Evolutionary conservation across 2,329 filamentous ascomycete genomes (phyloP).

Genomic region (Sporothrix brunneoviolacea): DNA sequence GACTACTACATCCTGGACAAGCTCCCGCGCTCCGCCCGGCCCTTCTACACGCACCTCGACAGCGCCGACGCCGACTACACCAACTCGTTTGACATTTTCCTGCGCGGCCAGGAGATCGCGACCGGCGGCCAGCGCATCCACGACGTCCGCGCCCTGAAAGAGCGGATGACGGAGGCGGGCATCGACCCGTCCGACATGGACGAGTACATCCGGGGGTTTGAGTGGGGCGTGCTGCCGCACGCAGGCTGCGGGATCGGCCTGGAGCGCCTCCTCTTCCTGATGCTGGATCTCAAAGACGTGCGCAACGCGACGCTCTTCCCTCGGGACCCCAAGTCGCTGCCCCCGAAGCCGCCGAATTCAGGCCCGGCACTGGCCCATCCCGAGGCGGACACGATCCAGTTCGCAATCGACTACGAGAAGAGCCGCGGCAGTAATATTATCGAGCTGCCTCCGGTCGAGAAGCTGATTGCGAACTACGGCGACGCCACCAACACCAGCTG

Average conservation of each 20-base stretch:
- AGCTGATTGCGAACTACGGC: constrained; percentile 91
- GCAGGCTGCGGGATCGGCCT: constrained; percentile 85
- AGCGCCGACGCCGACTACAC: constrained; percentile 65
- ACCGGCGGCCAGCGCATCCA: constrained; percentile 93
- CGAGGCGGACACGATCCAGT: constrained; percentile 74
- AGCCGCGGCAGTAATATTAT: constrained; percentile 40
- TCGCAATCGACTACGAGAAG: constrained; percentile 36
- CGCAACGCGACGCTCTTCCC: constrained; percentile 82
- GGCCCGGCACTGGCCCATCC: constrained; percentile 69
- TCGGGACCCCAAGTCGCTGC: constrained; percentile 81
- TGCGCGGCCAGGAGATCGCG: constrained; percentile 86
- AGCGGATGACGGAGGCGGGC: constrained; percentile 68
- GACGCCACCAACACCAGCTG: constrained; percentile 92
- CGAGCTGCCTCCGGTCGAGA: constrained; percentile 71
- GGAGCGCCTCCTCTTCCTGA: constrained; percentile 79
- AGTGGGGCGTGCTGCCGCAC: constrained; percentile 82
- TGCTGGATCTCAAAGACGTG: constrained; percentile 83
- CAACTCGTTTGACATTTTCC: constrained; percentile 93
- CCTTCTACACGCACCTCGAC: constrained; percentile 88
- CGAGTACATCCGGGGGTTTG: constrained; percentile 83
- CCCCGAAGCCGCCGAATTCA: constrained; percentile 40
- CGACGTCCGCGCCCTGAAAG: constrained; percentile 64
- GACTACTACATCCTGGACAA: constrained; percentile 95
- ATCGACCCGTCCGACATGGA: constrained; percentile 79
- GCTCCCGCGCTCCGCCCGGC: constrained; percentile 75